Base-by-base conservation (phyloP, 2,329 filamentous ascomycete genomes). In the Ceratocystis destructans region DNA sequence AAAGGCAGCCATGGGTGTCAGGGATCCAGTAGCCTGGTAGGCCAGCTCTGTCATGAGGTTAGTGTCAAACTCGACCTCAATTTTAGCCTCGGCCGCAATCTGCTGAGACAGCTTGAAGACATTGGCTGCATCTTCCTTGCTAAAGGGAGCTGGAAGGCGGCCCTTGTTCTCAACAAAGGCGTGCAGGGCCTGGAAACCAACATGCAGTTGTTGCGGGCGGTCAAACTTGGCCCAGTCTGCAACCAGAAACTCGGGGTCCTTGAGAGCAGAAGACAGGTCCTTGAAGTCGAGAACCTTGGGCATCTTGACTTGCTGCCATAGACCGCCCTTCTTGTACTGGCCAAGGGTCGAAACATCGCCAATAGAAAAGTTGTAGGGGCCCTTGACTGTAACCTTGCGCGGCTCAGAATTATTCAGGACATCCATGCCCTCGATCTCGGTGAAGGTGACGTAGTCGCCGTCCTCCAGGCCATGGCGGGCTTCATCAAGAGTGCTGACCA, bases 161-260 rank as follows among this genome's bases (percentile, higher is more conserved):
- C 86, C 86, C 72, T 95, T 86, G 45, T 81, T 78, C 71, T 91
- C 86, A 12, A 83, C 85, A 75, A 96, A 99, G 45, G 87, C 85
- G 74, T 96, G 91, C 6, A 99, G 82, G 8, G 94, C 92, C 77
- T 97, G 92, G 73, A 97, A 88, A 68, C 91, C 94, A 69, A 95
- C 79, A 74, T 99, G 94, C 28, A 99, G 83, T 75, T 97, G 91
- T 70, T 88, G 85, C 0, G 94, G 94, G 59, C 94, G 88, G 75
- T 97, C 94, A 71, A 96, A 97, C 76, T 99, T 99, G 76, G 94
- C 94, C 73, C 92, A 99, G 75, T 99, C 94, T 25, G 94, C 96
- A 68, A 96, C 84, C 72, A 97, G 78, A 70, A 95, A 85, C 72
- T 96, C 93, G 1, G 94, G 94, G 67, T 90, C 88, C 76, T 90